Evolutionary conservation across 1,284 basidiomycete genomes (phyloP), one percentile per base, ranked within the genome.

Genomic region (Heliocybe sulcata): DNA sequence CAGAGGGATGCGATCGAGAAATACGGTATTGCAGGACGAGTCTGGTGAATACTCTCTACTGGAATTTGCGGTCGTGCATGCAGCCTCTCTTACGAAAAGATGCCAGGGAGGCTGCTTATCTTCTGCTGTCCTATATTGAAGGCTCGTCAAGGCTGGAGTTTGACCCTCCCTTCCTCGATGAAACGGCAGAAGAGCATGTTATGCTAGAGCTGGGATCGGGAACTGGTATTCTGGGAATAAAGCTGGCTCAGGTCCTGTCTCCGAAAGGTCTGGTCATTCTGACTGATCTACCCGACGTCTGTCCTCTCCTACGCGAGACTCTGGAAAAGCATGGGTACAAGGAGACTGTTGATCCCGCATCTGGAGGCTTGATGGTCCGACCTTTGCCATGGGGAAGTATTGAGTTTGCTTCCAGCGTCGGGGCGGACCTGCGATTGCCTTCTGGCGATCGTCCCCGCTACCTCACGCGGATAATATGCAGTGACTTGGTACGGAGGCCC

Each of bases 11-110:
- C 85, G 4, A 89, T 91, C 55, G 67, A 73, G 19, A 72, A 71
- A 53, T 90, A 83, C 64, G 87, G 89, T 3, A 90, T 91, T 54
- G 88, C 87, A 11, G 87, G 87, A 29, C 73, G 85, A 66, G 80
- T 90, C 53, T 89, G 87, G 87, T 88, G 72, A 69, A 59, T 64
- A 59, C 53, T 57, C 58, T 53, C 57, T 42, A 33, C 52, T 50
- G 51, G 3, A 25, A 50, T 55, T 31, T 45, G n/a, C 27, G n/a
- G n/a, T 20, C 16, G 23, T 31, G 29, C 12, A 31, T 12, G 22
- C 35, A 25, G 27, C 51, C 27, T 31, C 50, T 51, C 57, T 52
- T 12, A 54, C 53, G 35, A 8, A 42, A 22, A 26, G 45, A 33
- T 50, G 57, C 45, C 66, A 89, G 88, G 89, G 88, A 91, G 70